Evolutionary conservation across 805 yeast species (phyloP).

Genomic region (Komagataella pastoris): DNA sequence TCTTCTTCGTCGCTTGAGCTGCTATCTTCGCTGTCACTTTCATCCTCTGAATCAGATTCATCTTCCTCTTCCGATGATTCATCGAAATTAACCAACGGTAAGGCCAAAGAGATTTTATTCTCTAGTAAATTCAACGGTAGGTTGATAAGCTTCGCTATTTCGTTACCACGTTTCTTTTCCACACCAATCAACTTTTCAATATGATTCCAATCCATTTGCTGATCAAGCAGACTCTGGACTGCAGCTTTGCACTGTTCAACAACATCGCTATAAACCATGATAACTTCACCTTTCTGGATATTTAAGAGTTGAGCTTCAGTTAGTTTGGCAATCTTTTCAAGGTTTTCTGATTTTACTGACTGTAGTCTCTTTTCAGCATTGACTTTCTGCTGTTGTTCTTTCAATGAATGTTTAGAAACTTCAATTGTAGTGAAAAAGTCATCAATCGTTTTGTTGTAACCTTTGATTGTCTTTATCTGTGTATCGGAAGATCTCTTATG

Average conservation of each 20-base stretch:
- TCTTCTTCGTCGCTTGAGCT: slow-evolving; percentile 28
- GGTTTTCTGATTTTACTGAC: slow-evolving; percentile 63
- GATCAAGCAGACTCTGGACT: slow-evolving; percentile 55
- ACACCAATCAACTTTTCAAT: slow-evolving; percentile 62
- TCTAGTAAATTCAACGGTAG: slow-evolving; percentile 59
- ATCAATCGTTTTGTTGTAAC: slow-evolving; percentile 78
- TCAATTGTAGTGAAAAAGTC: slow-evolving; percentile 76
- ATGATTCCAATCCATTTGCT: slow-evolving; percentile 90
- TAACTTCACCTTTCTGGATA: slow-evolving; percentile 56
- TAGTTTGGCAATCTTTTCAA: slow-evolving; percentile 53
- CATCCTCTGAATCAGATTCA: slow-evolving; percentile 14
- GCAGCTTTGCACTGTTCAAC: slow-evolving; percentile 63
- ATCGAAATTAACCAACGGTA: slow-evolving; percentile 33
- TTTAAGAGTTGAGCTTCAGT: slow-evolving; percentile 49
- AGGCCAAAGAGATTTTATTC: slow-evolving; percentile 44
- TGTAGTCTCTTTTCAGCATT: slow-evolving; percentile 64
- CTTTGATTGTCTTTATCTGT: slow-evolving; percentile 31
- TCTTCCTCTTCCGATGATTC: slow-evolving; percentile 21
- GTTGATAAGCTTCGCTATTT: slow-evolving; percentile 46
- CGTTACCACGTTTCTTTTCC: slow-evolving; percentile 56
- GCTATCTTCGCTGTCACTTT: slow-evolving; percentile 11
- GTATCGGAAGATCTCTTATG: slow-evolving; percentile 15
- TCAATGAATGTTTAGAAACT: slow-evolving; percentile 61
- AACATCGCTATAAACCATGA: slow-evolving; percentile 52
- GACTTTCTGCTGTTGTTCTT: slow-evolving; percentile 65